Conservation (phyloP, 164 flowering plant genomes). For the Akebia trifoliata region DNA sequence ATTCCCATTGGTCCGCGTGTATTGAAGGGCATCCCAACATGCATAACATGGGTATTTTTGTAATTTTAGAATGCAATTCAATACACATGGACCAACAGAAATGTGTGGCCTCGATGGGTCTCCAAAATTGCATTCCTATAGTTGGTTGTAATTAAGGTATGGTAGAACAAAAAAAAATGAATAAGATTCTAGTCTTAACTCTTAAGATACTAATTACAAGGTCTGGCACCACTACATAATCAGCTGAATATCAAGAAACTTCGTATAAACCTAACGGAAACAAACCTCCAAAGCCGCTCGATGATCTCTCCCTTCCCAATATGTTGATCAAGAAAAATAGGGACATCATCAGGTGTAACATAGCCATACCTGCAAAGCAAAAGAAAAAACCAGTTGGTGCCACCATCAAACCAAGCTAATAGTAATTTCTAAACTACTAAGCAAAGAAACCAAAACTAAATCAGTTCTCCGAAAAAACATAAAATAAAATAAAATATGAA, state of each 20-base stretch:
- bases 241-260: neutral
- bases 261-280: neutral
- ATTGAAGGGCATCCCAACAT: too few species aligned
- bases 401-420: neutral
- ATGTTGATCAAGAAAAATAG: conserved; percentile 67
- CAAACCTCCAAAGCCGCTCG: conserved; percentile 37
- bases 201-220: neutral
- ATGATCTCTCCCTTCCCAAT: conserved; percentile 70
- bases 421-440: neutral
- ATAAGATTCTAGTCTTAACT: too few species aligned
- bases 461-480: neutral
- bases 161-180: too few species aligned
- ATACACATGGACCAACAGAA: too few species aligned
- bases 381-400: neutral
- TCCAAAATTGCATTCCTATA: too few species aligned
- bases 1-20: too few species aligned
- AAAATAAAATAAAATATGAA: neutral
- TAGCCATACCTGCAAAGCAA: conserved; percentile 76
- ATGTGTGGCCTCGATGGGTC: too few species aligned
- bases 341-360: conserved; percentile 83
- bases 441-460: neutral
- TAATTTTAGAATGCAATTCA: too few species aligned
- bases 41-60: too few species aligned
- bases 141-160: too few species aligned
- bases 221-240: neutral